A percentile compares a stretch with the other conserved stretches of the same genome.
These are phyloP conservation scores for Sugiyamaella qingdaonensis DNA, from an alignment of 805 yeast species.

Conservation along the genomic window DNA sequence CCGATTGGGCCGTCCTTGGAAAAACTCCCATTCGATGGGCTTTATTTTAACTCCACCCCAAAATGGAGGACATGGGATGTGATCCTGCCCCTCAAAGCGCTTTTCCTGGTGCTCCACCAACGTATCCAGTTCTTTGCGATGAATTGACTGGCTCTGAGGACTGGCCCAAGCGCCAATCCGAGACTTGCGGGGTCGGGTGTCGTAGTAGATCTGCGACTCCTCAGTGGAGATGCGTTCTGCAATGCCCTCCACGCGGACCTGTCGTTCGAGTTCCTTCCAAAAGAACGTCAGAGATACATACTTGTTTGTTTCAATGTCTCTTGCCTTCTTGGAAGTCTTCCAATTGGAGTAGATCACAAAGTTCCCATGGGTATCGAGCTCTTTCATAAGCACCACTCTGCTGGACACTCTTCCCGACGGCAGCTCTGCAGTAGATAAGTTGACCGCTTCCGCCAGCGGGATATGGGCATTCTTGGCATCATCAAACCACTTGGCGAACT, in stretches of 20 bases:
- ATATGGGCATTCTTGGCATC: conserved; percentile 60
- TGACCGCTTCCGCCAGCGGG: conserved; percentile 75
- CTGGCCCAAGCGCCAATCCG: conserved; percentile 97
- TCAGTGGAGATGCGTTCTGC: conserved; percentile 71
- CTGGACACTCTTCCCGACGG: conserved; percentile 91
- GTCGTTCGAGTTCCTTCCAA: conserved; percentile 89
- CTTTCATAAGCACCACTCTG: conserved; percentile 81
- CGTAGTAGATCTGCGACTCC: conserved; percentile 71
- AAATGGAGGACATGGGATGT: conserved; percentile 82
- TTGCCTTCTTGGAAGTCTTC: conserved; percentile 77
- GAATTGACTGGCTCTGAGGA: conserved; percentile 69
- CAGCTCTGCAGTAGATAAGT: conserved; percentile 80
- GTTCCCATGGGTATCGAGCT: conserved; percentile 71
- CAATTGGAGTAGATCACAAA: conserved; percentile 89
- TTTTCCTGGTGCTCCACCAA: conserved; percentile 45
- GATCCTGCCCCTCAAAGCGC: conserved; percentile 56
- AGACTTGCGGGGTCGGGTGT: conserved; percentile 88
- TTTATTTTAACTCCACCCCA: conserved; percentile 95
- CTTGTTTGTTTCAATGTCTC: conserved; percentile 67
- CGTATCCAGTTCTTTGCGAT: conserved; percentile 60
- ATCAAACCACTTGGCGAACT: conserved; percentile 80
- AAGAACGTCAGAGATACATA: conserved; percentile 82
- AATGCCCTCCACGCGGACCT: conserved; percentile 86
- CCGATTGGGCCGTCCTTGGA: conserved; percentile 94
- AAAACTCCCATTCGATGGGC: conserved; percentile 89